Evolutionary conservation across 805 yeast genomes (phyloP), one percentile per base, ranked within the genome.

Genomic region (Kodamaea hsintzibuensis): DNA sequence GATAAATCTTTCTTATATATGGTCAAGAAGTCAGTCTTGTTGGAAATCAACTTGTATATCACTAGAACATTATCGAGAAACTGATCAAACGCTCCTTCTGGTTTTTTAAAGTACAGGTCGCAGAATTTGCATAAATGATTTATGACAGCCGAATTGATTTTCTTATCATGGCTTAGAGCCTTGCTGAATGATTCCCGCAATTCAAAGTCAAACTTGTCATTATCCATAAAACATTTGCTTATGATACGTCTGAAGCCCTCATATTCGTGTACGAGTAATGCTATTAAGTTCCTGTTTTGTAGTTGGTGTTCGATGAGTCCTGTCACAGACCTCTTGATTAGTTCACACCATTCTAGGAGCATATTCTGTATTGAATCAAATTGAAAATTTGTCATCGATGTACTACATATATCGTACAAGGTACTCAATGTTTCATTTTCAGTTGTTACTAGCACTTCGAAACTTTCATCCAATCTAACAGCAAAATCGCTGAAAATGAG

Each of bases 1-100:
- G 78, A 72, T n/a, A 76, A 61, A 39, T 73, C 76, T 39, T 62
- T 62, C 52, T 68, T 69, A 58, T 73, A 76, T 2, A 57, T 53
- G 0, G 57, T 44, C 2, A 72, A 53, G 50, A 76, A 74, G 13
- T 67, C 72, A 27, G 55, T 58, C 50, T 76, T 76, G 59, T 68
- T 72, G 47, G 64, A 60, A 4, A 76, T 51, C 7, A 66, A 62
- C 38, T 71, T 68, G 64, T 73, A 76, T 7, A 75, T 60, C 2
- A 59, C 55, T 25, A 67, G 42, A 18, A 65, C 66, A 6, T 62
- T 61, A 0, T 52, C 40, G 33, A 59, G 54, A 19, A 51, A 51
- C 47, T 66, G 62, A 7, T 58, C 61, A 1, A 53, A 50, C 22
- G 53, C 37, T 22, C 51, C 58, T 42, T 40, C 45, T 48, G 33